A percentile compares a stretch with the other conserved stretches of the same genome.
These are phyloP conservation scores for Trichophyton simii DNA, from an alignment of 2,329 filamentous ascomycete genomes.

Conservation along the genomic window DNA sequence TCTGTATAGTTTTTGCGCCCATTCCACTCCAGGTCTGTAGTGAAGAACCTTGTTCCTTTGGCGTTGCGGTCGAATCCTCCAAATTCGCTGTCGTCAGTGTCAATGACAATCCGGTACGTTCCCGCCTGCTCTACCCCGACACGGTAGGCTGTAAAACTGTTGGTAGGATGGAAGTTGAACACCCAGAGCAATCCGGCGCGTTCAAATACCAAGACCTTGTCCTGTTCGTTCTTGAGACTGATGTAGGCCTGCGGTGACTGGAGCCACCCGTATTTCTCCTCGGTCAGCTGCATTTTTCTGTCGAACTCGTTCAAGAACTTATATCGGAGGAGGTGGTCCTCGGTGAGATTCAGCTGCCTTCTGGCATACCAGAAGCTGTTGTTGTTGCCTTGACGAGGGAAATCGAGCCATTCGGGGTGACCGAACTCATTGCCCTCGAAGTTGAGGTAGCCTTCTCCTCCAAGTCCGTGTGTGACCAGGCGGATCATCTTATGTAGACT, in stretches of 20 bases:
- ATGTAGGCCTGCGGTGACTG: slow-evolving; percentile 77
- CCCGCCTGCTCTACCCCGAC: slow-evolving; percentile 75
- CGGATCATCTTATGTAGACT: slow-evolving; percentile 96
- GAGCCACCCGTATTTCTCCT: slow-evolving; percentile 86
- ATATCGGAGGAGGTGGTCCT: slow-evolving; percentile 77
- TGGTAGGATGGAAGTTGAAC: slow-evolving; percentile 85
- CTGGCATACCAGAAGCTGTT: slow-evolving; percentile 93
- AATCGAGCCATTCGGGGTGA: slow-evolving; percentile 97
- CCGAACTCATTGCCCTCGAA: slow-evolving; percentile 99
- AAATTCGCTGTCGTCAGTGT: slow-evolving; percentile 62
- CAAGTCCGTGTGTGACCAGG: slow-evolving; percentile 77
- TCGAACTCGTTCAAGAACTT: slow-evolving; percentile 90
- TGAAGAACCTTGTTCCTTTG: slow-evolving; percentile 78
- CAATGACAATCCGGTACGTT: slow-evolving; percentile 76
- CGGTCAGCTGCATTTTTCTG: slow-evolving; percentile 73
- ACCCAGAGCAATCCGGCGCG: slow-evolving; percentile 79
- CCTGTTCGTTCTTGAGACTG: slow-evolving; percentile 80
- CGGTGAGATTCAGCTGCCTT: slow-evolving; percentile 82
- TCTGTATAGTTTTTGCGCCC: slow-evolving; percentile 79
- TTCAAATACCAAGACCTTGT: slow-evolving; percentile 95
- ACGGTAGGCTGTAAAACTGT: slow-evolving; percentile 83
- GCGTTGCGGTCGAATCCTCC: slow-evolving; percentile 71
- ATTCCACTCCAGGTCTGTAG: slow-evolving; percentile 84
- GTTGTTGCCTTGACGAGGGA: slow-evolving; percentile 81
- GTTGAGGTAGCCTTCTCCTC: slow-evolving; percentile 94